Percentiles rank a stretch among this genome's conserved stretches.
phyloP scores from a whole-genome alignment of 495 filamentous ascomycete species.

The Neurospora hispaniola region DNA sequence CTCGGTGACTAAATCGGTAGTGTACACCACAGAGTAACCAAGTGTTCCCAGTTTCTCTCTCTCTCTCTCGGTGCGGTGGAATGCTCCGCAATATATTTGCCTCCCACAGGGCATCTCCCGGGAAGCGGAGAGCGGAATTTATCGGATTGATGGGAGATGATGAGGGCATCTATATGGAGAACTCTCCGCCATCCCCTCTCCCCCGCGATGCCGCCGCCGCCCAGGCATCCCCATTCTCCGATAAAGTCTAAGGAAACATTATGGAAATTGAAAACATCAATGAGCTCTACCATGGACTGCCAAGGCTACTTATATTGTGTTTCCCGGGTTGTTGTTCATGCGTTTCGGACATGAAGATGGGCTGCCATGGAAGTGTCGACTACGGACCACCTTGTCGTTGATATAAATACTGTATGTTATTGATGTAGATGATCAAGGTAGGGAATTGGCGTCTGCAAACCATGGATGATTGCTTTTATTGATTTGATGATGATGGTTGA shows the following conservation, averaged over 20 bases:
- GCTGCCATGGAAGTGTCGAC: background rate
- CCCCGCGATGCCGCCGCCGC: background rate
- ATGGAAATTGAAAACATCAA: background rate
- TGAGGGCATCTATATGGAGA: background rate
- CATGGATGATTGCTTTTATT: background rate
- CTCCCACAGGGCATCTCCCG: background rate
- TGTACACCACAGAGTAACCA: background rate
- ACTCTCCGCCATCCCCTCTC: background rate
- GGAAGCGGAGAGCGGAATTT: background rate
- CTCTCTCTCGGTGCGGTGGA: background rate
- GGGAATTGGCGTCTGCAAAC: background rate
- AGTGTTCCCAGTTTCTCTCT: background rate
- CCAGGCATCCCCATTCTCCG: background rate
- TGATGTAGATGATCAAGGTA: background rate
- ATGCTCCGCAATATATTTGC: background rate
- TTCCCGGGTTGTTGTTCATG: background rate
- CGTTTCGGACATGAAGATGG: background rate
- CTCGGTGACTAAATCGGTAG: background rate
- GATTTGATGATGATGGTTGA: background rate
- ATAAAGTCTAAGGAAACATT: background rate
- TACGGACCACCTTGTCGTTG: background rate
- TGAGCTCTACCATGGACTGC: background rate
- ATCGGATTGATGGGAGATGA: background rate
- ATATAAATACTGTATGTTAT: background rate
- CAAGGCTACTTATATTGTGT: background rate